Conservation (phyloP, 331 rosid species). For the Malus hybrid region DNA sequence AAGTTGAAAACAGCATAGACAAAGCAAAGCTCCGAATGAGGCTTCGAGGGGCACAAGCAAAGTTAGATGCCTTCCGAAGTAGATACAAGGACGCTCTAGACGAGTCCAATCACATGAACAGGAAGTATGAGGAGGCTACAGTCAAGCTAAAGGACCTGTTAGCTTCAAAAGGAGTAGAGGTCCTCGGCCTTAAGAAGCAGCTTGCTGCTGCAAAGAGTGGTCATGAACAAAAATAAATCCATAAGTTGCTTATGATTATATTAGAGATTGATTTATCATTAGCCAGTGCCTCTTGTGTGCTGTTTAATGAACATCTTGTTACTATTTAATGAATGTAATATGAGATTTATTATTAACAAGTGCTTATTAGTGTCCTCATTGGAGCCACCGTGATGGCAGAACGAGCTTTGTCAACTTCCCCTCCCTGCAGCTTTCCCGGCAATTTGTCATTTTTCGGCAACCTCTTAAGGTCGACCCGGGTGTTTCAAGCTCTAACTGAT, state of each 20-base stretch:
- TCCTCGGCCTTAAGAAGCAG: conserved; percentile 56
- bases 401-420: too few species aligned
- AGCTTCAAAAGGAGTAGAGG: conserved; percentile 53
- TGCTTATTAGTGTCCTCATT: too few species aligned
- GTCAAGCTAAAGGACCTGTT: conserved; percentile 46
- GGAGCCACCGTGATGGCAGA: too few species aligned
- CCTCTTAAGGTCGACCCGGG: too few species aligned
- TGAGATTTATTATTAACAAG: too few species aligned
- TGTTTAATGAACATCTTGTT: neutral
- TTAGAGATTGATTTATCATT: too few species aligned
- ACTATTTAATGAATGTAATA: too few species aligned
- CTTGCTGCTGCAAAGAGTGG: conserved; percentile 22
- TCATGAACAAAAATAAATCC: neutral
- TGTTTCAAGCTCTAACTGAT: too few species aligned
- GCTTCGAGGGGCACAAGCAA: conserved; percentile 63
- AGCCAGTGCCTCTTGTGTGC: neutral
- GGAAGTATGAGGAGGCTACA: conserved; percentile 47
- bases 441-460: too few species aligned
- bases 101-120: conserved; percentile 43
- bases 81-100: conserved; percentile 44
- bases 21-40: conserved; percentile 56
- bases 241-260: neutral
- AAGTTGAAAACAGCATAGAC: conserved; percentile 31
- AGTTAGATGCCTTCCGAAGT: conserved; percentile 49
- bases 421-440: too few species aligned